A percentile compares a stretch with the other conserved stretches of the same genome.
These are phyloP conservation scores for Kodamaea hsintzibuensis DNA, from an alignment of 805 yeast species.

Conservation along the genomic window DNA sequence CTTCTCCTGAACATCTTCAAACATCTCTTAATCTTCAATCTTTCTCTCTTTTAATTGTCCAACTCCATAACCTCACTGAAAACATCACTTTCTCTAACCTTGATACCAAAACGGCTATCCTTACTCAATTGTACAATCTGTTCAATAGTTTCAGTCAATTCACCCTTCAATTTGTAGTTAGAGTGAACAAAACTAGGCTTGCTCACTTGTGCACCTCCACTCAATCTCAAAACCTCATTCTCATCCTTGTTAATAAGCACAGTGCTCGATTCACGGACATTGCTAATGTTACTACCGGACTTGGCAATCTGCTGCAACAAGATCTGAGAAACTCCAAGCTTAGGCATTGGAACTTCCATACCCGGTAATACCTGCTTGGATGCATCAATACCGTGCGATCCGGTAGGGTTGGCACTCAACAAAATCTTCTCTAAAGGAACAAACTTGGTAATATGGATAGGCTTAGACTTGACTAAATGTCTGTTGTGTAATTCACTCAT, in stretches of 20 bases:
- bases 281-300: slow-evolving; percentile 41
- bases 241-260: slow-evolving; percentile 53
- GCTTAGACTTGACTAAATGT: slow-evolving; percentile 72
- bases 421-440: slow-evolving; percentile 68
- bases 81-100: slow-evolving; percentile 47
- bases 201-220: slow-evolving; percentile 72
- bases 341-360: slow-evolving; percentile 72
- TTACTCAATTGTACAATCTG: slow-evolving; percentile 60
- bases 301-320: slow-evolving; percentile 64
- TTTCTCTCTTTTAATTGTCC: not conserved
- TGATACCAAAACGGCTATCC: slow-evolving; percentile 70
- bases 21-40: not conserved
- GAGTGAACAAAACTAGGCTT: slow-evolving; percentile 91
- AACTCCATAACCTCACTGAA: slow-evolving; percentile 10
- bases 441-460: slow-evolving; percentile 70
- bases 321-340: slow-evolving; percentile 68
- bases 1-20: not conserved
- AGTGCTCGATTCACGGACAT: slow-evolving; percentile 74
- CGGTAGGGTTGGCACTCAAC: slow-evolving; percentile 64
- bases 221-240: slow-evolving; percentile 69
- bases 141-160: slow-evolving; percentile 45
- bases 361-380: slow-evolving; percentile 69
- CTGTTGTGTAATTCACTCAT: slow-evolving; percentile 77
- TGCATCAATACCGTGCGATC: slow-evolving; percentile 66
- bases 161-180: slow-evolving; percentile 57